A percentile compares a stretch with the other conserved stretches of the same genome.
Evolutionary conservation across 192 early-diverging fungal genomes (phyloP).

Genomic region (Coemansia asiatica): DNA sequence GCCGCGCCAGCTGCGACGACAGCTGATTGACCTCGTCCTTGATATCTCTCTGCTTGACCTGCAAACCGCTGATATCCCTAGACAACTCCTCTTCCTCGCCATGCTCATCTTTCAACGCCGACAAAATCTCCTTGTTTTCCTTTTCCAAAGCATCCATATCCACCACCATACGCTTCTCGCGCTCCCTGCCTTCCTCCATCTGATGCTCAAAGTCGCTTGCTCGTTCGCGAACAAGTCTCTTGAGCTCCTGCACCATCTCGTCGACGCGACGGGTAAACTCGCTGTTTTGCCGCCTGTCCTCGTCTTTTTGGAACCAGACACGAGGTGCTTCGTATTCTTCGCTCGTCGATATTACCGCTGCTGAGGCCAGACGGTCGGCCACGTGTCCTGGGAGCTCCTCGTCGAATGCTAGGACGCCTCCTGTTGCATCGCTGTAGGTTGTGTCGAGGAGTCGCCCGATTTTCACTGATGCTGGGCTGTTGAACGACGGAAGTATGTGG

Average conservation of each 20-base stretch:
- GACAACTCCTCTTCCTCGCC: constrained; percentile 52
- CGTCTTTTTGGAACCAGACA: constrained; percentile 51
- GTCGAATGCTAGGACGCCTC: background rate
- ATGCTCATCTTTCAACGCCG: constrained; percentile 54
- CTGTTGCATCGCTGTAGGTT: constrained; percentile 17
- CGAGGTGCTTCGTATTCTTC: constrained; percentile 54
- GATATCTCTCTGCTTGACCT: constrained; percentile 48
- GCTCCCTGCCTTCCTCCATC: constrained; percentile 23
- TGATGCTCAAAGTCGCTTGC: constrained; percentile 24
- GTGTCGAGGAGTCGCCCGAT: constrained; percentile 40
- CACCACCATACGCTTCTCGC: constrained; percentile 31
- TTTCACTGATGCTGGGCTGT: constrained; percentile 44
- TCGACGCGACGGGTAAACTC: constrained; percentile 47
- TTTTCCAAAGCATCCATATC: constrained; percentile 44
- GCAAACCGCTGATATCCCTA: constrained; percentile 42
- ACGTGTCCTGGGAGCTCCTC: constrained; percentile 38
- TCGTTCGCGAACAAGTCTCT: constrained; percentile 43
- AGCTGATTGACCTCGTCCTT: constrained; percentile 31
- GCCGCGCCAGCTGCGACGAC: constrained; percentile 31
- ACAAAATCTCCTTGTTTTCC: constrained; percentile 44
- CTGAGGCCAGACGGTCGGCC: constrained; percentile 21
- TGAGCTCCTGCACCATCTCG: constrained; percentile 50
- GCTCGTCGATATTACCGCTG: constrained; percentile 23
- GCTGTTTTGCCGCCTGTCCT: constrained; percentile 44
- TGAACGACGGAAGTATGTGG: constrained; percentile 43